Evolutionary conservation across 176 grass and related monocot species (phyloP), one percentile per base, ranked within the genome.

Genomic region (Aegilops tauschii): DNA sequence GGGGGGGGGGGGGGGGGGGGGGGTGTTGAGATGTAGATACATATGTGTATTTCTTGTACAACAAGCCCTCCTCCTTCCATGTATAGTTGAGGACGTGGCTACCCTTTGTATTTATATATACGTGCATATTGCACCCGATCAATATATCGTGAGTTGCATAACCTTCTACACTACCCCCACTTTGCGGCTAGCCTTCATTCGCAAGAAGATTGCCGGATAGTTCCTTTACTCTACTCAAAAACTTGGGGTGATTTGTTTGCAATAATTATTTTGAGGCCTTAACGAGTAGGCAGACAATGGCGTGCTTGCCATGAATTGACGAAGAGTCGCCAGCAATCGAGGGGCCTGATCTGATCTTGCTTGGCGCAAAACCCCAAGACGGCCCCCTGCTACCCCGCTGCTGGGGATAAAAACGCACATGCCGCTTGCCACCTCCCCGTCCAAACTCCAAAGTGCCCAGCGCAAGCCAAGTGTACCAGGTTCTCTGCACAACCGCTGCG

Each of bases 321-420:
- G 88, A 36, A 3, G 87, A 59, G 69, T 67, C 3, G 12, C 70
- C 82, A 23, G 29, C 47, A 79, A 79, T 79, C 12, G 65, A 67
- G 42, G 78, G 71, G 35, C 79, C 63, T 68, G 79, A 84, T 62
- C 71, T 31, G 83, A 83, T 37, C 37, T 59, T 80, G 37, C 56
- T 50, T 28, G 44, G 72, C 65, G 83, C 88, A 85, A 66, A 32
- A 61, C 76, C 83, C 93, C 36, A 89, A 69, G 76, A 78, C 71
- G 77, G 56, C 49, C 59, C 70, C 85, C 11, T 72, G 31, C 61
- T 17, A 83, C 10, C 47, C 17, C 56, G 39, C 61, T 52, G 70
- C 34, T 29, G n/a, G 34, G 86, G 86, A 92, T 86, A 59, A 74
- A 82, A 77, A 50, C 35, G 28, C 88, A 95, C 90, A 82, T 92